Base-by-base conservation (phyloP, 2,329 filamentous ascomycete species). In the Cordyceps cicadae region DNA sequence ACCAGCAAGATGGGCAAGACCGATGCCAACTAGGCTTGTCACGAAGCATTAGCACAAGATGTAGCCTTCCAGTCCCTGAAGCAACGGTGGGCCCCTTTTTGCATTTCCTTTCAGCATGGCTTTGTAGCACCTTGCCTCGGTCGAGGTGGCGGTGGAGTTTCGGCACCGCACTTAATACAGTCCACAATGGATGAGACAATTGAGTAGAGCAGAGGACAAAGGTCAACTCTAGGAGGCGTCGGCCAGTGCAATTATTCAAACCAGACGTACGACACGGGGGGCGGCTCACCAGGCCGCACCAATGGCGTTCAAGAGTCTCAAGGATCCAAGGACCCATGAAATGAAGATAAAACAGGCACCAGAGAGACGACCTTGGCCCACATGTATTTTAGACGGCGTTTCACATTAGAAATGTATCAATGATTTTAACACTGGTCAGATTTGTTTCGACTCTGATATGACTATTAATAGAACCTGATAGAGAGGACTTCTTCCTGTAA, bases 1-100 rank as follows among this genome's bases (percentile, higher is more conserved):
- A 75, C 78, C 63, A 77, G 73, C 67, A 80, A 78, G 69, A 76
- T 82, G 59, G 79, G 79, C 59, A 77, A 76, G 64, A 60, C 61
- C 17, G 55, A 59, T 29, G 55, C 63, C 39, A 63, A 63, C 52
- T 64, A 55, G 62, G 26, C 17, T 17, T 43, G 50, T 24, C 19
- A n/a, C 19, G 48, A 45, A 39, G 32, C 48, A 45, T 8, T 32
- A 12, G 3, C 29, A 14, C 34, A 24, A 24, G 7, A 7, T 43
- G 39, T 37, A 37, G 34, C 39, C 15, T 15, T 43, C 4, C n/a
- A 12, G 6, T 24, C 14, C n/a, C 17, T 53, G 37, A 24, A 17
- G 21, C 34, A 6, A 29, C 29, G 32, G 11, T n/a, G 26, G 17
- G 7, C 19, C 32, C 1, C 11, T 24, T 50, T 26, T 5, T 48